Evolutionary conservation across 2,329 filamentous ascomycete species (phyloP).

Genomic region (Nannizzia gypsea): DNA sequence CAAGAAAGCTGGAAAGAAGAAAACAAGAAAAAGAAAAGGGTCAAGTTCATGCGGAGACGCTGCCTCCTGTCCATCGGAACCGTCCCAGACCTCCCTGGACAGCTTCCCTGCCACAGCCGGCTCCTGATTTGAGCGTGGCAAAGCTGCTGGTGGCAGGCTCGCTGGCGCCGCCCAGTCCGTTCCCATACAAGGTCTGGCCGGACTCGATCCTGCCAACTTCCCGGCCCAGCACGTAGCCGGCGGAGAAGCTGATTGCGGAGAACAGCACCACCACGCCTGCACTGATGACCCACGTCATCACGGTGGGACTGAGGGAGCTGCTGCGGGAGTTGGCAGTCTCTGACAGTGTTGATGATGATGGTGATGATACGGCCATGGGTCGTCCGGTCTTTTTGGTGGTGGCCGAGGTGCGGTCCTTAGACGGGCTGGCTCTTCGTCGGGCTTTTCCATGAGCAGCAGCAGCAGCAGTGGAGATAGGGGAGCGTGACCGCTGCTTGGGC

Average conservation of each 20-base stretch:
- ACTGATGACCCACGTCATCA: slow-evolving; percentile 55
- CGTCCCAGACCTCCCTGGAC: slow-evolving; percentile 34
- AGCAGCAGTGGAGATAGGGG: slow-evolving; percentile 15
- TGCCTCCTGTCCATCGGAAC: slow-evolving; percentile 33
- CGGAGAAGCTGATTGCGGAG: slow-evolving; percentile 53
- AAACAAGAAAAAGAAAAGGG: neutral
- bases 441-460: slow-evolving; percentile 13
- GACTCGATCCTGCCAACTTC: slow-evolving; percentile 46
- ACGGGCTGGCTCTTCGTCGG: slow-evolving; percentile 22
- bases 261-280: slow-evolving; percentile 54
- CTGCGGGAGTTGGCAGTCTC: slow-evolving; percentile 16
- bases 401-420: slow-evolving; percentile 30
- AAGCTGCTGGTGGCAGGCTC: slow-evolving; percentile 18
- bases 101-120: slow-evolving; percentile 35
- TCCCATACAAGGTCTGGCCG: slow-evolving; percentile 19
- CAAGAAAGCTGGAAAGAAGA: neutral
- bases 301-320: slow-evolving; percentile 42
- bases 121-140: slow-evolving; percentile 20
- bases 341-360: neutral
- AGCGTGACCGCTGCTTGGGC: slow-evolving; percentile 14
- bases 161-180: slow-evolving; percentile 19
- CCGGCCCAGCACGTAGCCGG: slow-evolving; percentile 50
- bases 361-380: slow-evolving; percentile 13
- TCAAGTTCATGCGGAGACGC: slow-evolving; percentile 24
- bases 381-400: slow-evolving; percentile 28